Evolutionary conservation across 257 asterid species (phyloP), one percentile per base, ranked within the genome.

Genomic region (Capsicum rhomboideum): DNA sequence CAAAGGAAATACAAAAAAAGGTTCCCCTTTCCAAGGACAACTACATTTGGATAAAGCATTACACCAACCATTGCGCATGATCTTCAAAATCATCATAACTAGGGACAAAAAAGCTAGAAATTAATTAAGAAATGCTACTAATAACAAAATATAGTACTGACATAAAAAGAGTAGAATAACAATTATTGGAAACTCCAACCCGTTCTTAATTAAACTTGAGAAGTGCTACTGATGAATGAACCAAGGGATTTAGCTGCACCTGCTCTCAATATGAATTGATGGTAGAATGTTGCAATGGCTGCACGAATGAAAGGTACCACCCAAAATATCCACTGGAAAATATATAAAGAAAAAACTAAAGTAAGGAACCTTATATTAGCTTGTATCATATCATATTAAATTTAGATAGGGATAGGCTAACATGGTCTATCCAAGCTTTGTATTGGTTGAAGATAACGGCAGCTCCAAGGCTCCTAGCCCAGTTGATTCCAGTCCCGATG

Each of bases 291-390:
- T 83, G 97, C 97, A 59, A 90, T 85, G 59, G 93, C 92, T 85
- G 97, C 97, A 58, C 97, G 96, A 18, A 86, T 77, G 80, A 93
- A 93, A 46, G 97, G 97, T 40, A 96, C 97, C 6, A 88, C 97
- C 97, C 97, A 93, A 80, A 91, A 93, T 3, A 93, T 91, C 97
- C 97, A 93, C 96, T 93, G 71, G 16, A 37, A 44, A 74, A 18
- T 13, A 44, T 42, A 16, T 4, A 89, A 77, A n/a, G 20, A 55
- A 20, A 20, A n/a, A n/a, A n/a, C n/a, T 20, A 55, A 55, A 21
- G 63, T 20, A 55, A 18, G 12, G 10, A 55, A 20, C 23, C 11
- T 55, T 55, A n/a, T n/a, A n/a, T n/a, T n/a, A n/a, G n/a, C n/a
- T n/a, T n/a, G n/a, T n/a, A n/a, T n/a, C n/a, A n/a, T n/a, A n/a